Evolutionary conservation across 768 basidiomycete genomes (phyloP), one percentile per base, ranked within the genome.

Genomic region (Saitozyma sp.): DNA sequence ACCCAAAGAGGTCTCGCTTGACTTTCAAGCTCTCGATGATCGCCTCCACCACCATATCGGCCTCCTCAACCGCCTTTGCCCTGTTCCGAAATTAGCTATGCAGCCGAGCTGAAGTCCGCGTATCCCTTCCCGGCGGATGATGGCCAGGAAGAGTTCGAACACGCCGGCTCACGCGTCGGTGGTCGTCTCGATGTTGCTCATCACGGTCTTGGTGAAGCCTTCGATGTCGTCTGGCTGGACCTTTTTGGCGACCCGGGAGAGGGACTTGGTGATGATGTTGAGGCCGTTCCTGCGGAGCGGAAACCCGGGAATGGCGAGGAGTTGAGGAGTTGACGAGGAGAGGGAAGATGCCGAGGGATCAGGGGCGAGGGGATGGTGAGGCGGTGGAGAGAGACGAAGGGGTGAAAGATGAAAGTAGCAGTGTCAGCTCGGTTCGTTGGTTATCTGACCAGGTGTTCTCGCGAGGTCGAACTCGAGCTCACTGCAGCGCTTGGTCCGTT

Each of bases 31-130:
- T 76, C 61, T 83, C 82, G 59, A 83, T 80, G 56, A 83, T 82
- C 6, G 82, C 82, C 67, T 83, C 82, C 38, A 83, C 72, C 41
- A 83, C 81, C 43, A 82, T 62, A 62, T 83, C 81, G 1, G 79
- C 65, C 0, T 72, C 52, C 6, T 72, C 53, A 5, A 81, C 81
- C 0, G 80, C 80, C 48, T 75, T 70, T 1, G 39, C 67, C 3
- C 78, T 79, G 40, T 29, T 48, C 56, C 10, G 9, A 41, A 8
- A 10, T 67, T 46, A 56, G 54, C 20, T 9, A 9, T 50, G 29
- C 1, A n/a, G 20, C 9, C 2, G 14, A n/a, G 50, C 16, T 19
- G 13, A n/a, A 1, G 9, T 43, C 10, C 13, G 11, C 19, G n/a
- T 42, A n/a, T 13, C 14, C 40, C 13, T 9, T 2, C 45, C 29